Evolutionary conservation across 129 eudicot genomes (phyloP).

Genomic region (Lonicera japonica): DNA sequence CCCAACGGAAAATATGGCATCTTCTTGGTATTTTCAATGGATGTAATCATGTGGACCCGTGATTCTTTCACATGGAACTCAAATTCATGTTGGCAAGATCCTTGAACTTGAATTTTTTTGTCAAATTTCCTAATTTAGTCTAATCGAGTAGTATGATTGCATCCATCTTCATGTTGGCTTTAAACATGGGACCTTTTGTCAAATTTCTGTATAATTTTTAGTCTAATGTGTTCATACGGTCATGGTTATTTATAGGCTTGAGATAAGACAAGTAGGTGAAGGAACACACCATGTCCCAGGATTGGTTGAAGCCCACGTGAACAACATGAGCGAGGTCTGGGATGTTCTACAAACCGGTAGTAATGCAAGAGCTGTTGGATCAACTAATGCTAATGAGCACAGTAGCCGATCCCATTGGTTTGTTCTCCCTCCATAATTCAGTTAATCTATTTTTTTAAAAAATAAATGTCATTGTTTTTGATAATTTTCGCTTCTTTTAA

Average conservation of each 20-base stretch:
- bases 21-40: no score
- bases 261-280: slow-evolving; percentile 76
- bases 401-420: slow-evolving; percentile 98
- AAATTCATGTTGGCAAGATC: no score
- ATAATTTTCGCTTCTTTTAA: slow-evolving; percentile 5
- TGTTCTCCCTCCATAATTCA: slow-evolving; percentile 3
- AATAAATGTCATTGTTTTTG: not conserved
- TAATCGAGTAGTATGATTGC: no score
- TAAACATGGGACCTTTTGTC: not conserved
- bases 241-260: slow-evolving; percentile 54
- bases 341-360: slow-evolving; percentile 83
- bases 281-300: slow-evolving; percentile 93
- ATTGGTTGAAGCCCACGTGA: slow-evolving; percentile 74
- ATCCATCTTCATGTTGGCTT: no score
- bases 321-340: slow-evolving; percentile 86
- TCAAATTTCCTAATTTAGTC: no score
- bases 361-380: slow-evolving; percentile 82
- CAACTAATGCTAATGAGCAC: slow-evolving; percentile 89
- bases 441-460: not conserved
- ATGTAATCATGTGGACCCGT: no score
- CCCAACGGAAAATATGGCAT: no score
- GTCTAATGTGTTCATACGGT: no score
- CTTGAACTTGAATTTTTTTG: no score
- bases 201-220: no score
- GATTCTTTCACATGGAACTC: no score